Percentiles rank a stretch among this genome's conserved stretches.
phyloP scores from a whole-genome alignment of 139 green algal genomes.

The Asterochloris erici region DNA sequence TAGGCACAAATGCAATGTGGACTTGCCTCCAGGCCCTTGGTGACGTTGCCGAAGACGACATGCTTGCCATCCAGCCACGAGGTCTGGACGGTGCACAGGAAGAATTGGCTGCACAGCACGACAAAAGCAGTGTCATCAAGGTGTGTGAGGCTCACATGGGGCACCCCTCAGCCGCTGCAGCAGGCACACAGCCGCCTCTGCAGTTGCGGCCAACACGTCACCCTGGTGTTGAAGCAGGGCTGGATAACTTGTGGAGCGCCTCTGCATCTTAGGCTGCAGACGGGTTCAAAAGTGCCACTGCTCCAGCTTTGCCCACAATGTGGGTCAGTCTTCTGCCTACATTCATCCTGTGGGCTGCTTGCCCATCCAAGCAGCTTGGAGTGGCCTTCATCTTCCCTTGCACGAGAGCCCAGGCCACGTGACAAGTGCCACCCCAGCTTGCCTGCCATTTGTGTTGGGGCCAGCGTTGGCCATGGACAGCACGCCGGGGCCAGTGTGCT shows the following conservation, averaged over 20 bases:
- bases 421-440: not conserved
- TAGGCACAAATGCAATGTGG: conserved; percentile 4
- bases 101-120: conserved; percentile 59
- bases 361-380: too few species aligned
- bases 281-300: too few species aligned
- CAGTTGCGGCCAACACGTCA: not conserved
- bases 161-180: not conserved
- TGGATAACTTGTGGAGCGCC: not conserved
- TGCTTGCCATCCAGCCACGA: conserved; percentile 80
- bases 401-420: too few species aligned
- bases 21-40: conserved; percentile 65
- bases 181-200: not conserved
- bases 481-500: conserved; percentile 70
- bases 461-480: conserved; percentile 75
- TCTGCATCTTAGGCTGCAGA: not conserved
- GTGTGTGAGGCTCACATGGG: not conserved
- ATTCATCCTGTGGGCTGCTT: too few species aligned
- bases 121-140: conserved; percentile 7
- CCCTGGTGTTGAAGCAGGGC: not conserved
- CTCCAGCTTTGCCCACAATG: too few species aligned
- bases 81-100: conserved; percentile 72
- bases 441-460: conserved; percentile 65
- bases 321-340: too few species aligned
- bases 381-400: too few species aligned
- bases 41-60: conserved; percentile 62